phyloP scores from a whole-genome alignment of 2,329 filamentous ascomycete genomes.

The Aspergillus pseudoglaucus region DNA sequence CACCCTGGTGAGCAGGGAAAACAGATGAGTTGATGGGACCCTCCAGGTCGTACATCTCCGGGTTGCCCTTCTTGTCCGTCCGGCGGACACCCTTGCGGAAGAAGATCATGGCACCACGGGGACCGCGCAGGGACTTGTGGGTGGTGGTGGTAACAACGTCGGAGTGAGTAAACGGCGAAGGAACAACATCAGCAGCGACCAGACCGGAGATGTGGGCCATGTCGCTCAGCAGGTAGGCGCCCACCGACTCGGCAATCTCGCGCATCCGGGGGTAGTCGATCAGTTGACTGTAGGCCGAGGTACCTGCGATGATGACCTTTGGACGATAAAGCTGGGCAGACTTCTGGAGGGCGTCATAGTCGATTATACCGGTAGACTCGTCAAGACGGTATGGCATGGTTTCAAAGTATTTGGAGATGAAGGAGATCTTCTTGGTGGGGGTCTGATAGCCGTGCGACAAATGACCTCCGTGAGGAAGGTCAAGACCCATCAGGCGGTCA shows the following conservation, averaged over 20 bases:
- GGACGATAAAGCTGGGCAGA: constrained; percentile 87
- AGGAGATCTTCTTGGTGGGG: constrained; percentile 91
- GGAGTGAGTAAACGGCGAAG: constrained; percentile 83
- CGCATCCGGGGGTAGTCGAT: constrained; percentile 97
- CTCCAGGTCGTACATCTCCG: constrained; percentile 88
- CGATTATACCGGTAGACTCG: constrained; percentile 78
- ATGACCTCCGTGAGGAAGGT: constrained; percentile 90
- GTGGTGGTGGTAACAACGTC: constrained; percentile 98
- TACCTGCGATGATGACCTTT: constrained; percentile 93
- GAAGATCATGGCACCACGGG: constrained; percentile 99
- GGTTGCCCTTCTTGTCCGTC: constrained; percentile 85
- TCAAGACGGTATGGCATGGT: constrained; percentile 90
- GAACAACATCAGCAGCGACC: constrained; percentile 86
- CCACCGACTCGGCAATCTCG: constrained; percentile 86
- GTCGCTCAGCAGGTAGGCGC: constrained; percentile 91
- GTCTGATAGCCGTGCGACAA: constrained; percentile 97
- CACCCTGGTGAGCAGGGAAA: constrained; percentile 97
- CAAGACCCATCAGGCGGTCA: constrained; percentile 93
- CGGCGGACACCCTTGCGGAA: constrained; percentile 95
- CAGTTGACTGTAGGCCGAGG: constrained; percentile 94
- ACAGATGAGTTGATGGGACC: constrained; percentile 97
- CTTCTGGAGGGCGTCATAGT: constrained; percentile 89
- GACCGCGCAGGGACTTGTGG: constrained; percentile 96
- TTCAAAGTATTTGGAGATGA: constrained; percentile 98
- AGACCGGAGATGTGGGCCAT: constrained; percentile 99